Conservation (phyloP, 805 yeast species). For the Saccharomycopsis oosterbeekiorum region DNA sequence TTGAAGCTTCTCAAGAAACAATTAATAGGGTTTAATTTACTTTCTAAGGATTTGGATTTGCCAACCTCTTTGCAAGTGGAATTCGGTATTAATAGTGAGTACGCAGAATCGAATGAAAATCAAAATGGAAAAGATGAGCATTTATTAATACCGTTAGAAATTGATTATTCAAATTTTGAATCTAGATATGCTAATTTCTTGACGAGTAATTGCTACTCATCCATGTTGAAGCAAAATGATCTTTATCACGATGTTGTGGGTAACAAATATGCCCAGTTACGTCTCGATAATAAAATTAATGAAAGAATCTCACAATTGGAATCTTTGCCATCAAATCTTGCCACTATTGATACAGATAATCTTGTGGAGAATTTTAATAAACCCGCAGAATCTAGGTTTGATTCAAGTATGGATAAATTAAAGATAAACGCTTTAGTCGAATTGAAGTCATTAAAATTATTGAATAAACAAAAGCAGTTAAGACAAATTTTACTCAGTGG, state of each 20-base stretch:
- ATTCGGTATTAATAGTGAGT: slow-evolving; percentile 20
- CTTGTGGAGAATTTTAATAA: slow-evolving; percentile 30
- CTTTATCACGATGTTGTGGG: slow-evolving; percentile 31
- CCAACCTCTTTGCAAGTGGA: slow-evolving; percentile 41
- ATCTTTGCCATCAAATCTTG: slow-evolving; percentile 58
- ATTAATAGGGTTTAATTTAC: slow-evolving; percentile 49
- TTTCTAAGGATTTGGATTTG: slow-evolving; percentile 56
- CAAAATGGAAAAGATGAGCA: not conserved
- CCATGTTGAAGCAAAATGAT: slow-evolving; percentile 7
- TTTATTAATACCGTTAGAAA: slow-evolving; percentile 21
- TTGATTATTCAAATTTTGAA: slow-evolving; percentile 15
- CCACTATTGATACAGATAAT: slow-evolving; percentile 42
- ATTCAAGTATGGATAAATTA: slow-evolving; percentile 42
- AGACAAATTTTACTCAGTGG: slow-evolving; percentile 50
- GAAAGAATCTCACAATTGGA: slow-evolving; percentile 54
- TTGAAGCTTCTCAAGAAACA: slow-evolving; percentile 44
- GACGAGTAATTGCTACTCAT: slow-evolving; percentile 6
- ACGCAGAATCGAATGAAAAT: slow-evolving; percentile 1
- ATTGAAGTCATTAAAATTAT: slow-evolving; percentile 53
- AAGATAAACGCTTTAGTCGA: slow-evolving; percentile 63
- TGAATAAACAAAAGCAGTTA: slow-evolving; percentile 60
- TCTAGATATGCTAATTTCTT: slow-evolving; percentile 13
- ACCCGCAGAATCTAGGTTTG: slow-evolving; percentile 23
- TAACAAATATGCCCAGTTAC: slow-evolving; percentile 39
- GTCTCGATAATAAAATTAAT: slow-evolving; percentile 43